Conservation (phyloP, 306 rosid genomes). For the Acacia acuminata region DNA sequence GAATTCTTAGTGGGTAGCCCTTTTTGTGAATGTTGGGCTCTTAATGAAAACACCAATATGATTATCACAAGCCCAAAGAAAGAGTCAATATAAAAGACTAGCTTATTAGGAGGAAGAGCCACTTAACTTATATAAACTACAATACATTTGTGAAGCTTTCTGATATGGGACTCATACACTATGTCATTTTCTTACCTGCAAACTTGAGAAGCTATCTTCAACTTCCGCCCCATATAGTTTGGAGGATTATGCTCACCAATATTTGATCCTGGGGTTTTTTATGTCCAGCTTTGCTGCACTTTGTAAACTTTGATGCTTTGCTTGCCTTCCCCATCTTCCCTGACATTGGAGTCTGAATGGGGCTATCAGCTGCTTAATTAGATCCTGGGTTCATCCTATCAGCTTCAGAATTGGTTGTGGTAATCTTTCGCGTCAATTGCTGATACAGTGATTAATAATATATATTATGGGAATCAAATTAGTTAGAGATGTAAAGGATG, state of each 20-base stretch:
- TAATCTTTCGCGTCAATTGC: slow-evolving; percentile 82
- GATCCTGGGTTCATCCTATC: slow-evolving; percentile 59
- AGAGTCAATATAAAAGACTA: too few relatives aligned
- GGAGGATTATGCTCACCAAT: slow-evolving; percentile 53
- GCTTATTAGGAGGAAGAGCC: too few relatives aligned
- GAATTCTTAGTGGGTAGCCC: too few relatives aligned
- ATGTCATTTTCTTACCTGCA: slow-evolving; percentile 64
- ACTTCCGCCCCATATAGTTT: slow-evolving; percentile 39
- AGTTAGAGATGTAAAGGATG: slow-evolving; percentile 8
- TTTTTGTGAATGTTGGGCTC: too few relatives aligned
- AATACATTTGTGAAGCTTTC: too few relatives aligned
- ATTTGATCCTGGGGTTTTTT: slow-evolving; percentile 65
- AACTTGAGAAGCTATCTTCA: slow-evolving; percentile 71
- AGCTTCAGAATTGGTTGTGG: slow-evolving; percentile 55
- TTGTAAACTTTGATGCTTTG: slow-evolving; percentile 74
- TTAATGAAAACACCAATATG: too few relatives aligned
- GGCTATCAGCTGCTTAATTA: slow-evolving; percentile 50
- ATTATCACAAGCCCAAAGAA: too few relatives aligned
- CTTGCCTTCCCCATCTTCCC: slow-evolving; percentile 64
- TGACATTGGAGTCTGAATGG: slow-evolving; percentile 70
- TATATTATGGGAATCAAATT: slow-evolving; percentile 17
- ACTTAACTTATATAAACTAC: too few relatives aligned
- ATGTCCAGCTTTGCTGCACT: slow-evolving; percentile 69
- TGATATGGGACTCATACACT: not conserved
- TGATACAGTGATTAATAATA: slow-evolving; percentile 31